These are phyloP conservation scores for Tillandsia fasciculata DNA, from an alignment of 176 grass and related monocot species.

Conservation along the genomic window DNA sequence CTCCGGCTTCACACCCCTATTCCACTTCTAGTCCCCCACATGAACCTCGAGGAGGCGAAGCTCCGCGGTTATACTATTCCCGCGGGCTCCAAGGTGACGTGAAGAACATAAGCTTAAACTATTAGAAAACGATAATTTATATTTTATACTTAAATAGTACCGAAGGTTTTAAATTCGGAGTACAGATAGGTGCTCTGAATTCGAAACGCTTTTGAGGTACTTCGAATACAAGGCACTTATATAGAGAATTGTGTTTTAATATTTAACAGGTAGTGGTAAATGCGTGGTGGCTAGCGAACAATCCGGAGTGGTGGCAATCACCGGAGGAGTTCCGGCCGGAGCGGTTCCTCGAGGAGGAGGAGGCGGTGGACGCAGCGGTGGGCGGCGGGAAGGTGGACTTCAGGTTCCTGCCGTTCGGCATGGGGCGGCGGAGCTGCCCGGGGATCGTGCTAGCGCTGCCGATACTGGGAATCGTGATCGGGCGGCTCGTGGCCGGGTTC, in stretches of 20 bases:
- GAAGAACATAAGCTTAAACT: no score
- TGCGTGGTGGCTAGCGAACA: slow-evolving; percentile 25
- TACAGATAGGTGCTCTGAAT: no score
- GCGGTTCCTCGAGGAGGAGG: slow-evolving; percentile 18
- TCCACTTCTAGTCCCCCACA: slow-evolving; percentile 68
- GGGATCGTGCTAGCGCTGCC: slow-evolving; percentile 22
- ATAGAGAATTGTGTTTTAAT: no score
- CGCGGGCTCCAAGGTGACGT: not conserved
- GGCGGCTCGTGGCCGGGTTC: slow-evolving; percentile 8
- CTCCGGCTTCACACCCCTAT: slow-evolving; percentile 55
- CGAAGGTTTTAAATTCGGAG: no score
- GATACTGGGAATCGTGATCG: slow-evolving; percentile 9
- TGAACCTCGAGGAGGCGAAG: slow-evolving; percentile 2
- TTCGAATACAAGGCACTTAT: no score
- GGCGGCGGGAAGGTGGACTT: slow-evolving; percentile 21
- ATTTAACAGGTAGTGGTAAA: slow-evolving; percentile 10
- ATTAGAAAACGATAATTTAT: no score
- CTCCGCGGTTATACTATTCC: slow-evolving; percentile 1
- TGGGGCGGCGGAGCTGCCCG: slow-evolving; percentile 21
- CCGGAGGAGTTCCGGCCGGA: slow-evolving; percentile 26
- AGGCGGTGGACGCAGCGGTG: slow-evolving; percentile 12
- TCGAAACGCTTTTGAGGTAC: no score
- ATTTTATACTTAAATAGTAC: no score
- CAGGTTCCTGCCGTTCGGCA: slow-evolving; percentile 15
- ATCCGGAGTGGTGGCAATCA: slow-evolving; percentile 17